Base-by-base conservation (phyloP, 257 asterid species). In the Datura wrightii region DNA sequence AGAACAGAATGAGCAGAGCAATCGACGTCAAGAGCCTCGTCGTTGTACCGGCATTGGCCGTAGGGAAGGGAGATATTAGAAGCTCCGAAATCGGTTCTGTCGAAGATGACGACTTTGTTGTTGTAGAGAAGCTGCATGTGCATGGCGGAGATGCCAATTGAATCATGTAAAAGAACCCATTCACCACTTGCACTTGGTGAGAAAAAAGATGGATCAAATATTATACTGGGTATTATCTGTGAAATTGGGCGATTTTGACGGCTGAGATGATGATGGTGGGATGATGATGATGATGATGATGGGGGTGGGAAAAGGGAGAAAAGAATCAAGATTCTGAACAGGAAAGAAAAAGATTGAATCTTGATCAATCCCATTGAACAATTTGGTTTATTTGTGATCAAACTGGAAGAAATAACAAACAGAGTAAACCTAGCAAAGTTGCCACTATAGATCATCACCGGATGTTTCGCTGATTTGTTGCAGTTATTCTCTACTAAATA, bases 81-180 rank as follows among this genome's bases (percentile, higher is more conserved):
- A 24, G 15, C 79, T 1, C 97, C 96, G 86, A 85, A 91, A 48
- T 92, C 94, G 0, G 96, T 90, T 24, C 96, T 90, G 41, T 93
- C 97, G 80, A 87, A 93, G 15, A 93, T 90, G 24, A 93, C 66
- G 59, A 93, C 94, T 39, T 87, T 90, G 86, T 93, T 92, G 69
- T 90, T 90, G 86, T 88, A 82, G 79, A 92, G 95, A 85, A 93
- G 94, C 85, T 92, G 97, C 93, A 92, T 89, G 90, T 92, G 97
- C 96, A 93, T 91, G 85, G 93, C 92, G 0, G 92, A 88, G 1
- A 92, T 85, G 71, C 97, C 95, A 55, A 89, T 63, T 86, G 85
- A 89, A 72, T 89, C 11, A 3, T 85, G 87, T 74, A 93, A 92
- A 1, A 84, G 6, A 2, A 89, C 84, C 94, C 94, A 93, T 56